Base-by-base conservation (phyloP, 306 rosid genomes). In the Myrica gale region DNA sequence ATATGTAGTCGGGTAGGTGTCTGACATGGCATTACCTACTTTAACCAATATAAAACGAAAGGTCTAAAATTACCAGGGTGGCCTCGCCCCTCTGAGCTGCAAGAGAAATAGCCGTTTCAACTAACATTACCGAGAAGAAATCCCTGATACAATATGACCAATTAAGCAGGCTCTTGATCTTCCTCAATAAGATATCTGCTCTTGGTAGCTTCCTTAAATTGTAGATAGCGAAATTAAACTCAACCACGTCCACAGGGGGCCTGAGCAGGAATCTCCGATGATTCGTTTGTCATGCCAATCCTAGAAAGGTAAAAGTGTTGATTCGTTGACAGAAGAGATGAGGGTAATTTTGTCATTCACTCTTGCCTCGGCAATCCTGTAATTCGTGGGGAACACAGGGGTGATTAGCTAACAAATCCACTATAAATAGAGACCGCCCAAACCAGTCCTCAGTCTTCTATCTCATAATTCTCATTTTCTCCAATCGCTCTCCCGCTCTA, bases 361-460 rank as follows among this genome's bases (percentile, higher is more conserved):
- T 0, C 0, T 0, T 0, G 0, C 0, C 16, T 3, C 7, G 82
- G 78, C 43, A 71, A 7, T 41, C 1, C 2, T 9, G 90, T 82
- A 82, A 87, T 81, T 70, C 9, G 0, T 0, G 0, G 0, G 1
- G 70, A 0, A 43, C 32, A 0, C 13, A 55, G 77, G 84, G 83
- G 81, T 66, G 55, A 75, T 63, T 42, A 12, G 7, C 0, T 7
- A 79, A 52, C 6, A 12, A 6, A 1, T 9, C 41, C 42, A 4
- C 71, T 84, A 87, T 87, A 87, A 87, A 87, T 87, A 84, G 0
- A 15, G 54, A 70, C 7, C 16, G 16, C 56, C 57, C 56, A 0
- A 39, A 5, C 20, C 75, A 0, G 1, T 2, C 26, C 16, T 42
- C 82, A 78, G 62, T 86, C 75, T 45, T 56, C 69, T 20, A 1